Evolutionary conservation across 1,139 yeast species (phyloP).

Genomic region (Candida pseudoviswanathii): DNA sequence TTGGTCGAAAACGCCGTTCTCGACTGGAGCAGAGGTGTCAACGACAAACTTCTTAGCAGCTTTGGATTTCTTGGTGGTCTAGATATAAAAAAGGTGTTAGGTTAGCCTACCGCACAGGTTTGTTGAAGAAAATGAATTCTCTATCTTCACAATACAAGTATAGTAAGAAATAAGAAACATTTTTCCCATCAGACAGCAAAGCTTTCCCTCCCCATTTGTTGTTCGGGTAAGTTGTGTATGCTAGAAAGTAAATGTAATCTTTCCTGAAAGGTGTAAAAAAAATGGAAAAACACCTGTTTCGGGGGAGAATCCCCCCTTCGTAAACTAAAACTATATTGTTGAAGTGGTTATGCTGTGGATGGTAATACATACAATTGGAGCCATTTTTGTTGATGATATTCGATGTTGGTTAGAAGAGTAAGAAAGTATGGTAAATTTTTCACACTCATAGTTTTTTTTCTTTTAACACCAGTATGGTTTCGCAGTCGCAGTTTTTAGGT

Average conservation of each 20-base stretch:
- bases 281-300: constrained; percentile 9
- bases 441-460: background rate
- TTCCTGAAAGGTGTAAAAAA: constrained; percentile 4
- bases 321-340: background rate
- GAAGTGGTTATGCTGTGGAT: constrained; percentile 3
- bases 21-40: constrained; percentile 97
- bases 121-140: constrained; percentile 19
- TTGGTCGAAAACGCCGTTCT: constrained; percentile 97
- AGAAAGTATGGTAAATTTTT: background rate
- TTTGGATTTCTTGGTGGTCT: constrained; percentile 81
- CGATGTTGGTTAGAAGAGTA: constrained; percentile 3
- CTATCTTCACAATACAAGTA: constrained; percentile 14
- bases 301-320: too few species aligned
- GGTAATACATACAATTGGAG: constrained; percentile 80
- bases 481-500: background rate
- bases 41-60: constrained; percentile 90
- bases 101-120: constrained; percentile 63
- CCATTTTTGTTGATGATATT: constrained; percentile 53
- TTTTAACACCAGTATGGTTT: too few species aligned
- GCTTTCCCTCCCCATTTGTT: constrained; percentile 16
- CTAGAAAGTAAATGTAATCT: background rate
- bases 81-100: constrained; percentile 32
- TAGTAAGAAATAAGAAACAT: constrained; percentile 16
- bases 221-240: constrained; percentile 6
- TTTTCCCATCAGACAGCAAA: constrained; percentile 17